Evolutionary conservation across 176 grass and related monocot genomes (phyloP), one percentile per base, ranked within the genome.

Genomic region (Elymus sibiricus): DNA sequence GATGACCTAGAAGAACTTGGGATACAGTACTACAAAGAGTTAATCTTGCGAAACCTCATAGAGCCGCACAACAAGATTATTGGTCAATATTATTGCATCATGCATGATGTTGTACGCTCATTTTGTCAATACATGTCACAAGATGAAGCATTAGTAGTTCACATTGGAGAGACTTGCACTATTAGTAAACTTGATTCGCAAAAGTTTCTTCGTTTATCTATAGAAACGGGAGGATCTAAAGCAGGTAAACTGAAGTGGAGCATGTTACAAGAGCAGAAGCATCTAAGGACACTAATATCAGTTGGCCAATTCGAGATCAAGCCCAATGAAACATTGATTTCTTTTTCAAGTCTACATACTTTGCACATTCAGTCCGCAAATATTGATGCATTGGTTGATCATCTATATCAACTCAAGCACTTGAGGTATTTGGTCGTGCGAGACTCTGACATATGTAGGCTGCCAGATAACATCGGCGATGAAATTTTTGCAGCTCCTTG

Each of bases 41-140:
- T 70, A n/a, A 70, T 70, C 67, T 70, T 70, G 67, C 19, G 67
- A 70, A 70, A 70, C 35, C 67, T 70, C 67, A 40, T 70, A 40
- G 67, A 70, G 21, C 34, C 35, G 68, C 35, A 70, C 35, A 70
- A 70, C 68, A 70, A 70, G 38, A 43, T 5, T 43, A 72, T 43
- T 25, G n/a, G n/a, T 43, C 38, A 22, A 72, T 43, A 3, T 43
- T 5, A 43, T 24, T 72, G 69, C 69, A 72, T 25, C 38, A 72
- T 43, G 69, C 69, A 72, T 5, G 38, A 72, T 43, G 38, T 72
- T 72, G 38, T 71, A 5, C 37, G 69, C 38, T 72, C 38, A 43
- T 72, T 72, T 72, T 22, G 69, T 25, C 69, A 72, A n/a, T 72
- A 0, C n/a, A 11, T 72, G 38, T 43, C 70, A 44, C 39, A n/a